Conservation (phyloP, 768 basidiomycete genomes). For the Serendipita sp. region DNA sequence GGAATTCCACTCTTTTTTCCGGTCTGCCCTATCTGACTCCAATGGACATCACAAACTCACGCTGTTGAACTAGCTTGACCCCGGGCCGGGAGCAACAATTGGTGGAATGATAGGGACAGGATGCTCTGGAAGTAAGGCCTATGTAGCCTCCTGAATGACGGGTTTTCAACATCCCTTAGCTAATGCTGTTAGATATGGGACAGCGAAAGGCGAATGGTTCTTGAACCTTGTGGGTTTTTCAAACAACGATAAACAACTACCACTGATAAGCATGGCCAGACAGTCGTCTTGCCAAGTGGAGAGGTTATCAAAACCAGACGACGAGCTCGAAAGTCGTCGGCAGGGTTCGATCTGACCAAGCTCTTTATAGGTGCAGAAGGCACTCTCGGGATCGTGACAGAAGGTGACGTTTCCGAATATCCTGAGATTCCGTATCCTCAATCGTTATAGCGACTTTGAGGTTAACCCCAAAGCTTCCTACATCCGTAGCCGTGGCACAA, state of each 20-base stretch:
- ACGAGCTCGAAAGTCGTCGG: conserved; percentile 66
- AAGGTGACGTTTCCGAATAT: conserved; percentile 42
- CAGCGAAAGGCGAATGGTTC: conserved; percentile 83
- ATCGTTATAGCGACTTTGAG: conserved; percentile 48
- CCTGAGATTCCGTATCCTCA: not conserved
- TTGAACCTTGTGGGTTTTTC: conserved; percentile 48
- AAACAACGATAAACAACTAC: not conserved
- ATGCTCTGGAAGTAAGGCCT: conserved; percentile 57
- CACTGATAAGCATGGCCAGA: conserved; percentile 36
- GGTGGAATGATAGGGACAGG: conserved; percentile 81
- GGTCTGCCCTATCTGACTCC: conserved; percentile 23
- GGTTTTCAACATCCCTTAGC: conserved; percentile 23
- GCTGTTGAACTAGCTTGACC: conserved; percentile 38
- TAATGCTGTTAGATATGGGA: conserved; percentile 75
- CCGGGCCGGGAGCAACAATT: conserved; percentile 63
- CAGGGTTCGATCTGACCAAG: conserved; percentile 75
- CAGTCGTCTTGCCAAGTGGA: conserved; percentile 76
- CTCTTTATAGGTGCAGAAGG: conserved; percentile 72
- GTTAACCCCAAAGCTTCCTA: conserved; percentile 66
- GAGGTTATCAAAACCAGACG: conserved; percentile 80
- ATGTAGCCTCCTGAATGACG: not conserved
- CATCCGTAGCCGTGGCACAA: conserved; percentile 65
- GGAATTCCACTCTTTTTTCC: conserved; percentile 78
- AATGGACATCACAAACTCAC: not conserved
- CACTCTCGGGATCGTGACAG: conserved; percentile 78